Evolutionary conservation across 148 eudicot genomes (phyloP), one percentile per base, ranked within the genome.

Genomic region (Dysphania ambrosioides): DNA sequence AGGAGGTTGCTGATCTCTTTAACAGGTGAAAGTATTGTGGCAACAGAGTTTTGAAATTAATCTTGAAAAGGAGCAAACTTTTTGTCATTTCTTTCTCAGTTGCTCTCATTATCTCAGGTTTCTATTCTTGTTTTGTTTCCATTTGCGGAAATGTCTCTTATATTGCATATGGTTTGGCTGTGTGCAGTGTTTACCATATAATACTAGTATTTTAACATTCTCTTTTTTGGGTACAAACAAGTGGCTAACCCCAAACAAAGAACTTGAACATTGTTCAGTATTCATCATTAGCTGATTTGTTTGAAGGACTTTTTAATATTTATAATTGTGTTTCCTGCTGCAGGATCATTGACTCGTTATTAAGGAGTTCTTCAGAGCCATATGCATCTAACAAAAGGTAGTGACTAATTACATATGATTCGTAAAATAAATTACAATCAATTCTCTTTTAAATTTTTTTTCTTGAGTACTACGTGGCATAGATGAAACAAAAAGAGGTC

Each of bases 1-100:
- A 91, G 78, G 97, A 89, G 71, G 98, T 87, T 91, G 93, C 91
- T 66, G 86, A 93, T 78, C 87, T 93, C 75, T 86, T 93, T 77
- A 85, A 67, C 79, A 87, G 97, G 98, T 93, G 79, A n/a, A n/a
- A 21, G 36, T 67, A 55, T 66, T 35, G 38, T 23, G 59, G 5
- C 47, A 29, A 41, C 44, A 35, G 21, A 71, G 32, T 57, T 67
- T 36, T 40, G 5, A 63, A 69, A 18, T 51, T 26, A 23, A 12
- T 55, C 11, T 61, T 23, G 19, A 66, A 59, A 47, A 26, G 26
- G 29, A 34, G 16, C 38, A 32, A 29, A 10, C 35, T 19, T 21
- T n/a, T 21, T 16, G 34, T 27, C 57, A 15, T 6, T 40, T 47
- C 21, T 13, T 18, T 70, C 6, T 70, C 32, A 34, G 10, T 49